Evolutionary conservation across 2,329 filamentous ascomycete genomes (phyloP).

Genomic region (Tricladium varicosporioides): DNA sequence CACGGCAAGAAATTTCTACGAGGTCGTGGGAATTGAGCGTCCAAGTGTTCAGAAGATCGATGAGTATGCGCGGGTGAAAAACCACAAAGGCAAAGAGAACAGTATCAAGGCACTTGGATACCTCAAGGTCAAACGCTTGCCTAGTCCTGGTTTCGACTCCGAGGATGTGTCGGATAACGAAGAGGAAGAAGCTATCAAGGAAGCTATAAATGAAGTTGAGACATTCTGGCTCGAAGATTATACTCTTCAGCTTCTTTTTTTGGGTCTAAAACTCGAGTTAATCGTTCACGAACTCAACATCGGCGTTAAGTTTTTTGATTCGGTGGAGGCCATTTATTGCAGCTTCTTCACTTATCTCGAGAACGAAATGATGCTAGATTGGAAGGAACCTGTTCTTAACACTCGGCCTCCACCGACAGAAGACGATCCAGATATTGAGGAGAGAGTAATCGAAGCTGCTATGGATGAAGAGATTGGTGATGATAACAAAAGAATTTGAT

Average conservation of each 20-base stretch:
- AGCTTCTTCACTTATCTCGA: conserved; percentile 64
- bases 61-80: conserved; percentile 44
- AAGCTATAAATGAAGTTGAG: conserved; percentile 33
- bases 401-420: conserved; percentile 30
- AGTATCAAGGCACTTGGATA: conserved; percentile 44
- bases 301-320: conserved; percentile 64
- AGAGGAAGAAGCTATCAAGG: no score
- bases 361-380: conserved; percentile 67
- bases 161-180: conserved; percentile 29
- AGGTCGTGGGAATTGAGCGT: conserved; percentile 53
- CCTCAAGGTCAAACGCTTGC: conserved; percentile 43
- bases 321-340: conserved; percentile 52
- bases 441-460: conserved; percentile 17
- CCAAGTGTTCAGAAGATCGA: conserved; percentile 42
- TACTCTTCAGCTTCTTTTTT: conserved; percentile 53
- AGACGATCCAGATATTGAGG: conserved; percentile 31
- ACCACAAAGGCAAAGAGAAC: conserved; percentile 33
- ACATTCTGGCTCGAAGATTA: conserved; percentile 68
- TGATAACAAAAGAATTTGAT: not conserved
- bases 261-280: conserved; percentile 62
- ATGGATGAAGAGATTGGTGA: conserved; percentile 16
- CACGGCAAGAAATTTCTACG: conserved; percentile 55
- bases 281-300: conserved; percentile 55
- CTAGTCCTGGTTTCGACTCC: conserved; percentile 33
- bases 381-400: conserved; percentile 52